Conservation (phyloP, 2,329 filamentous ascomycete genomes). For the Alternaria triticimaculans region DNA sequence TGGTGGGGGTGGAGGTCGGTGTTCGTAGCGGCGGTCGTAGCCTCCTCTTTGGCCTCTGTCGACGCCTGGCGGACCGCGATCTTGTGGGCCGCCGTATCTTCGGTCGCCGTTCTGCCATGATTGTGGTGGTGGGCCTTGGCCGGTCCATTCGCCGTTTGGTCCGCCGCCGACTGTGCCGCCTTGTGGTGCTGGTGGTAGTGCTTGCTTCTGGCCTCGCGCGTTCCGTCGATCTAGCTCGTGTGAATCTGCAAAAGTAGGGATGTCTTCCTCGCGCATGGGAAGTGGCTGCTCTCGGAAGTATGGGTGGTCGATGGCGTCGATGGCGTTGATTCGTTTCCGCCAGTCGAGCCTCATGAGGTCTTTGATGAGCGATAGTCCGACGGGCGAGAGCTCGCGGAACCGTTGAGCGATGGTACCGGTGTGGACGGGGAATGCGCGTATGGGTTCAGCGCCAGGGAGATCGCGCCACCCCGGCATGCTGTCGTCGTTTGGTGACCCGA, state of each 20-base stretch:
- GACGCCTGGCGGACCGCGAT: conserved; percentile 50
- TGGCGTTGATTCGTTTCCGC: conserved; percentile 86
- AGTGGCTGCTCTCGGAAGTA: conserved; percentile 84
- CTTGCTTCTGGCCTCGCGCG: conserved; percentile 83
- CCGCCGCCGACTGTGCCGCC: conserved; percentile 86
- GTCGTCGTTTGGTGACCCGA: conserved; percentile 86
- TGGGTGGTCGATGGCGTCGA: conserved; percentile 88
- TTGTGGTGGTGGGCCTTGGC: conserved; percentile 45
- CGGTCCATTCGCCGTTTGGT: conserved; percentile 66
- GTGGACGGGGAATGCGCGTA: conserved; percentile 67
- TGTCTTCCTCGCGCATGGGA: conserved; percentile 81
- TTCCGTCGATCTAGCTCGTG: conserved; percentile 96
- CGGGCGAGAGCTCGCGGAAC: conserved; percentile 76
- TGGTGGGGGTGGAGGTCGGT: conserved; percentile 45
- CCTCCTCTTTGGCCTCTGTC: conserved; percentile 39
- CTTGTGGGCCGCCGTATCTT: conserved; percentile 42
- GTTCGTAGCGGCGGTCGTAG: conserved; percentile 42
- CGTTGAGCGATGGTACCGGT: conserved; percentile 72
- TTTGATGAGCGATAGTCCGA: conserved; percentile 78
- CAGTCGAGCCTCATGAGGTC: conserved; percentile 90
- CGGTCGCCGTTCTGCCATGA: conserved; percentile 46
- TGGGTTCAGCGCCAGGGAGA: conserved; percentile 79
- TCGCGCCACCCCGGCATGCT: conserved; percentile 91
- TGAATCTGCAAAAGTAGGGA: conserved; percentile 92
- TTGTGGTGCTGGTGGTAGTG: conserved; percentile 86